Base-by-base conservation (phyloP, 805 yeast species). In the Jamesozyma gamospora region DNA sequence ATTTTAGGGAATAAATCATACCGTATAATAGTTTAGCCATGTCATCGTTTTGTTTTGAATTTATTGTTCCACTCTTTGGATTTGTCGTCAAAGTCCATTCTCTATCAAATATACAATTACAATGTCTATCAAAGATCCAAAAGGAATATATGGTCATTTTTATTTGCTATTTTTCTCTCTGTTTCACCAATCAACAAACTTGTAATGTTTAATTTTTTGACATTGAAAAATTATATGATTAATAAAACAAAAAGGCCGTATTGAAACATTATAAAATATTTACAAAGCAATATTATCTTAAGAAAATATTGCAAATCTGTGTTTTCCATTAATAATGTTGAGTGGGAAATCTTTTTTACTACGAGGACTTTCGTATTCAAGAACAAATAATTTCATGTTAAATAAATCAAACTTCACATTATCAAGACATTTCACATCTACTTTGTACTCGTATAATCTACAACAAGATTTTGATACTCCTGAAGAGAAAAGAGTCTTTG, bases 111-210 rank as follows among this genome's bases (percentile, higher is more conserved):
- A 90, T 77, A 60, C 97, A 88, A 46, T 82, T 79, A 62, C 96
- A 84, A 63, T 90, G 96, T 56, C 92, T 73, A 58, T 90, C 96
- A 56, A 82, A 90, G 40, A 90, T 75, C 83, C 87, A 84, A 55
- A 88, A 82, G 10, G 95, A 83, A 64, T 80, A 79, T 34, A 87
- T 77, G 30, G 82, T 74, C 83, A 53, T 50, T 18, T 21, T 6
- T 21, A 21, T 6, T 21, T 21, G 5, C 24, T 21, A 6, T 21
- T n/a, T 27, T 27, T 27, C 29, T 27, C 10, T 4, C 14, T 27
- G 10, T 6, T 11, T 11, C 14, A n/a, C 7, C 10, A 4, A 11
- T 27, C 14, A 4, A 27, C 5, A 4, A 12, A 27, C 29, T 27
- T 27, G 5, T 11, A 11, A 27, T 27, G 29, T 27, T 27, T 5